Conservation (phyloP, 129 eudicot genomes). For the Kitagawia praeruptora region DNA sequence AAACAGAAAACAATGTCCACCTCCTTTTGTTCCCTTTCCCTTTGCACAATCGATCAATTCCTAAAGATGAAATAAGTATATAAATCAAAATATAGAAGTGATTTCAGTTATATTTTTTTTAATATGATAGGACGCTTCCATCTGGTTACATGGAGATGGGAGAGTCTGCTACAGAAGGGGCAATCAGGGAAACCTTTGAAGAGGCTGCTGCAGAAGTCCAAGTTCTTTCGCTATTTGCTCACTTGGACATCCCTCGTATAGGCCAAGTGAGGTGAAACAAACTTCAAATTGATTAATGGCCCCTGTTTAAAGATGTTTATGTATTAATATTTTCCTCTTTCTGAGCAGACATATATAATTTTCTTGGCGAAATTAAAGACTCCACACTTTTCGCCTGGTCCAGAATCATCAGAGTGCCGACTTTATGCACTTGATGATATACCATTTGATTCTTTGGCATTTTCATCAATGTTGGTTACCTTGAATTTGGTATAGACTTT, state of each 20-base stretch:
- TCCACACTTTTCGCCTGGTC: slow-evolving; percentile 87
- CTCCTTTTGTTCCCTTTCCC: neutral
- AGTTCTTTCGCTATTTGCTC: slow-evolving; percentile 75
- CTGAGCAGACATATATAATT: slow-evolving; percentile 75
- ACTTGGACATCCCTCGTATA: slow-evolving; percentile 91
- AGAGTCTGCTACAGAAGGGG: slow-evolving; percentile 94
- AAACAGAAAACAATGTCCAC: neutral
- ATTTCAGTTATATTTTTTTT: neutral
- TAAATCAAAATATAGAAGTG: neutral
- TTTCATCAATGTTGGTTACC: slow-evolving; percentile 96
- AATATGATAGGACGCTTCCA: slow-evolving; percentile 78
- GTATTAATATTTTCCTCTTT: neutral
- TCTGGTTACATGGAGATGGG: slow-evolving; percentile 97
- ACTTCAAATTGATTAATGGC: neutral
- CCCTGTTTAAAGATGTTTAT: neutral
- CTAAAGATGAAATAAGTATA: neutral
- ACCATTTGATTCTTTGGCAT: slow-evolving; percentile 87
- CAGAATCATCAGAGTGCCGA: slow-evolving; percentile 83
- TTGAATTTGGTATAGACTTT: slow-evolving; percentile 55
- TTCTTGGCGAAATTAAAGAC: slow-evolving; percentile 78
- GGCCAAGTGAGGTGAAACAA: slow-evolving; percentile 66
- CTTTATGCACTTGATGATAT: slow-evolving; percentile 80
- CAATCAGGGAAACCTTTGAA: slow-evolving; percentile 86
- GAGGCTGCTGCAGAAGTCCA: slow-evolving; percentile 95
- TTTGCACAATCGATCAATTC: neutral